Evolutionary conservation across 352 stramenopile species (phyloP).

Genomic region (Thraustotheca clavata): DNA sequence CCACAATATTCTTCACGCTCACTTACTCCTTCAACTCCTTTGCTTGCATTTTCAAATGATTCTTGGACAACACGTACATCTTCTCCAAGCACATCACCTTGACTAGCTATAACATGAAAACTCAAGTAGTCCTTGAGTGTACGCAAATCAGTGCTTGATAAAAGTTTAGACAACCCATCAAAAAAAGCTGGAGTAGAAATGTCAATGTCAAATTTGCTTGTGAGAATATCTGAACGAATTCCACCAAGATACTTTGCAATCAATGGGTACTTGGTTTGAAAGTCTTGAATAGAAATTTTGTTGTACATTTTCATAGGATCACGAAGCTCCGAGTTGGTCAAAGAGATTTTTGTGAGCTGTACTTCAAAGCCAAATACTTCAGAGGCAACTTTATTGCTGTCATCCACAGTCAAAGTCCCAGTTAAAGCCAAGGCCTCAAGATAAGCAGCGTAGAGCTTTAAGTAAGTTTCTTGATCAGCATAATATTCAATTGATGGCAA

Average conservation of each 20-base stretch:
- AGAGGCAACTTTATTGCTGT: too few species aligned
- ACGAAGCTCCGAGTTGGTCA: conserved; percentile 77
- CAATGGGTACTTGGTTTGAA: conserved; percentile 41
- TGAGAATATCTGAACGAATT: conserved; percentile 33
- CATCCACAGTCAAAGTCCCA: conserved; percentile 36
- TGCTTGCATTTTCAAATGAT: conserved; percentile 38
- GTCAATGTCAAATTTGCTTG: conserved; percentile 33
- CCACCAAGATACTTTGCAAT: conserved; percentile 43
- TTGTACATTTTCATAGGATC: conserved; percentile 83
- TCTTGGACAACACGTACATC: conserved; percentile 42
- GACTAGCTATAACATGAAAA: conserved; percentile 51
- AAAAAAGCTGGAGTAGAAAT: conserved; percentile 48
- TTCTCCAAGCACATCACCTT: conserved; percentile 35
- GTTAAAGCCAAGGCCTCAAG: neutral
- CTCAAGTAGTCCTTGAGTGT: conserved; percentile 52
- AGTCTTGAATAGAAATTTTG: conserved; percentile 63
- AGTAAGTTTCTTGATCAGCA: conserved; percentile 36
- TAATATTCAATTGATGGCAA: conserved; percentile 63
- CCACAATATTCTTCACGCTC: conserved; percentile 50
- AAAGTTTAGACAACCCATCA: conserved; percentile 33
- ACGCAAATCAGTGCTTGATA: conserved; percentile 30
- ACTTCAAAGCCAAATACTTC: conserved; percentile 64
- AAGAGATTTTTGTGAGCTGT: conserved; percentile 66
- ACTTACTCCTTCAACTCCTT: conserved; percentile 27
- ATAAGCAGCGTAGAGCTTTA: conserved; percentile 30